Evolutionary conservation across 495 filamentous ascomycete species (phyloP).

Genomic region (Aspergillus bridgeri): DNA sequence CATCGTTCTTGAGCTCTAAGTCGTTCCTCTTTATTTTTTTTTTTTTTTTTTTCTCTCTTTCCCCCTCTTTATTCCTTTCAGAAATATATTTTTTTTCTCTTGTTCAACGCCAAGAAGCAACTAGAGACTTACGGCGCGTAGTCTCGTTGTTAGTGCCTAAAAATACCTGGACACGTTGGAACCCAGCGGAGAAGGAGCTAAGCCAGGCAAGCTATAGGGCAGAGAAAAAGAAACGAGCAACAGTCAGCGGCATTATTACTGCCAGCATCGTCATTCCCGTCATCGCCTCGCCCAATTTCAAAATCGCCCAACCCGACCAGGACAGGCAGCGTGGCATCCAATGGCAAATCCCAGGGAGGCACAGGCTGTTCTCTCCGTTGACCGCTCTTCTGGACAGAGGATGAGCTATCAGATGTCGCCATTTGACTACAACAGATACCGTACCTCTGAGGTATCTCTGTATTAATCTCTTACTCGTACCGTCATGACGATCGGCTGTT

Average conservation of each 20-base stretch:
- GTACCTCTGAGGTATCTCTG: too few relatives aligned
- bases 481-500: slow-evolving; percentile 10
- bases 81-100: not conserved
- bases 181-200: not conserved
- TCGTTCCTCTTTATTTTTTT: not conserved
- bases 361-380: not conserved
- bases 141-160: not conserved
- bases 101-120: not conserved
- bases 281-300: not conserved
- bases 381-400: not conserved
- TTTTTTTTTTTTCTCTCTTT: not conserved
- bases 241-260: not conserved
- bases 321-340: not conserved
- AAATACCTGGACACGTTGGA: not conserved
- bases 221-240: not conserved
- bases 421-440: too few relatives aligned
- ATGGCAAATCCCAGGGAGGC: not conserved
- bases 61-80: not conserved
- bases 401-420: too few relatives aligned
- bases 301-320: not conserved
- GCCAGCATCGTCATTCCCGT: not conserved
- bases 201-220: not conserved
- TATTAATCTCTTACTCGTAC: too few relatives aligned
- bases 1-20: not conserved
- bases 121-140: not conserved